Evolutionary conservation across 306 rosid species (phyloP), one percentile per base, ranked within the genome.

Genomic region (Corylus heterophylla): DNA sequence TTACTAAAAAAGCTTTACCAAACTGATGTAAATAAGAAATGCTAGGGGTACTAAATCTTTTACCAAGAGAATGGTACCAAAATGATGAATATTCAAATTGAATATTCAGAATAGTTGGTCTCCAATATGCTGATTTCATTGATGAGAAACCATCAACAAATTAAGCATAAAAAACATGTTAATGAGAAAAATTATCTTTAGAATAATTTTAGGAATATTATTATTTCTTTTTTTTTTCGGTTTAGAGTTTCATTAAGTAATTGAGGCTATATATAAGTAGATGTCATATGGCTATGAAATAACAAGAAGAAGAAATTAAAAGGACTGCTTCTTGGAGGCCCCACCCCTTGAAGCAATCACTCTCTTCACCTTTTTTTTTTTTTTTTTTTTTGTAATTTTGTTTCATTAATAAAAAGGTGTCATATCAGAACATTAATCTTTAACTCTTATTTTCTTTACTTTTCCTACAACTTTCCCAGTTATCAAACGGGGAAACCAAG

Each of bases 51-150:
- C 35, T 3, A 31, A 31, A 31, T 31, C 35, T 31, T 31, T 31
- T 31, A 31, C 35, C 35, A 31, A 31, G 35, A 31, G 2, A 31
- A 31, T 31, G 35, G 35, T 31, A 31, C 35, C 35, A 31, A 31
- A 31, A 31, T 31, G 35, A 31, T 31, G 35, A 31, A 31, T 31
- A 63, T 63, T 29, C 44, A 63, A 22, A 35, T 66, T 66, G 66
- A 17, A 37, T 12, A 63, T 63, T 29, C 44, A 63, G 20, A 63
- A 42, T 47, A 48, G 12, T 16, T 18, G 44, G 17, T 58, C 64
- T 31, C 7, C 27, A 79, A 48, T 49, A 27, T n/a, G 39, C 12
- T 63, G 14, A 63, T 66, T 82, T 81, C 84, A 79, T 69, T 59
- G 80, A 76, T 69, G 71, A 44, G 81, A 51, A 68, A 11, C 51